Conservation (phyloP, 306 rosid genomes). For the Carpinus fangiana region DNA sequence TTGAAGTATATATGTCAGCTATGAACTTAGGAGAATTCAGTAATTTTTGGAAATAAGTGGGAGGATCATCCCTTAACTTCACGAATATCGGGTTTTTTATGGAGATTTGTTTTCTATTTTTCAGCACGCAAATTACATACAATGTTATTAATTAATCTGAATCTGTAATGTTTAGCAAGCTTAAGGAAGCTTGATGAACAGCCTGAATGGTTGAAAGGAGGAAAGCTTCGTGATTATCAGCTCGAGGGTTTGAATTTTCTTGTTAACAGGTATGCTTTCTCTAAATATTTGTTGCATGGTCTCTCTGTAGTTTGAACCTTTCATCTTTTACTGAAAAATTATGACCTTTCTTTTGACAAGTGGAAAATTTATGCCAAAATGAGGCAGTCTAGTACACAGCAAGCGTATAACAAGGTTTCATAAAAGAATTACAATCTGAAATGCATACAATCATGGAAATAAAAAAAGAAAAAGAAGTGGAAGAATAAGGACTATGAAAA, state of each 20-base stretch:
- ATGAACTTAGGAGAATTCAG: too few relatives aligned
- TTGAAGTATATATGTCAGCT: too few relatives aligned
- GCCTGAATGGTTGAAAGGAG: slow-evolving; percentile 97
- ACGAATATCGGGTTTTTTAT: neutral
- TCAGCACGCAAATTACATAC: neutral
- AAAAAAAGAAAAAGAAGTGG: neutral
- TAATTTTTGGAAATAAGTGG: too few relatives aligned
- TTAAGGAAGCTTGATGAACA: slow-evolving; percentile 97
- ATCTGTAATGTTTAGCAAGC: slow-evolving; percentile 66
- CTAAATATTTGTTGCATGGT: too few relatives aligned
- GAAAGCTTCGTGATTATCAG: slow-evolving; percentile 99
- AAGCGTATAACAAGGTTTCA: neutral
- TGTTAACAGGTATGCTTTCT: slow-evolving; percentile 74
- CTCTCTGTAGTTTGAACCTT: slow-evolving; percentile 9
- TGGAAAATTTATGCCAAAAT: neutral
- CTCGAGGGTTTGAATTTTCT: slow-evolving; percentile 99
- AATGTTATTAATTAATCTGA: slow-evolving; percentile 29
- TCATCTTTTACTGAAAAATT: neutral
- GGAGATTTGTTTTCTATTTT: neutral
- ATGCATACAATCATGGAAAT: too few relatives aligned
- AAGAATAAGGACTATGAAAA: too few relatives aligned
- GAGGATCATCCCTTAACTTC: too few relatives aligned
- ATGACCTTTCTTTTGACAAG: neutral
- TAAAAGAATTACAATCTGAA: neutral
- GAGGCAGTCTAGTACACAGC: neutral